Conservation (phyloP, 495 filamentous ascomycete genomes). For the Chaetomium tenue region DNA sequence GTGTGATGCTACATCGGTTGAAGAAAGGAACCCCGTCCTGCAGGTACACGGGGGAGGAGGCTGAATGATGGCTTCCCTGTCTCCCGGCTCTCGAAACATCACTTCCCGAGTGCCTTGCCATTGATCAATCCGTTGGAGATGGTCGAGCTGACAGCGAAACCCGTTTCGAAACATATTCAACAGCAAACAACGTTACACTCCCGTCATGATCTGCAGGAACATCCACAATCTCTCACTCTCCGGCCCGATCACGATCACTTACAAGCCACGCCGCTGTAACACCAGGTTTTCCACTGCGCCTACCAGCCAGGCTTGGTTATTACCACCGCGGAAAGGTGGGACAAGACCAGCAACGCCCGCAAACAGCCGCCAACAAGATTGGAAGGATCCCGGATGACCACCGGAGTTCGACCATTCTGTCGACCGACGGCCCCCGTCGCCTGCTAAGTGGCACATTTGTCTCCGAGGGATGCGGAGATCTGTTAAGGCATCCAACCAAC, state of each 20-base stretch:
- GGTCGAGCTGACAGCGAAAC: not conserved
- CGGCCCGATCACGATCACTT: not conserved
- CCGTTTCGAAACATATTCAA: not conserved
- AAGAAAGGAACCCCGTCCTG: not conserved
- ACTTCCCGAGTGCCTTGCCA: not conserved
- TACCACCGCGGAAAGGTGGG: not conserved
- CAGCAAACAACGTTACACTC: not conserved
- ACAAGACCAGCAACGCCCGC: not conserved
- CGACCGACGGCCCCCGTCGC: slow-evolving; percentile 8
- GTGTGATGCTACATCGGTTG: not conserved
- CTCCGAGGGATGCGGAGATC: too few relatives aligned
- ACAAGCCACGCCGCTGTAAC: not conserved
- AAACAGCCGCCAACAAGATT: not conserved
- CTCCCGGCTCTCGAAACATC: not conserved
- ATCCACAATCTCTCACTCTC: not conserved
- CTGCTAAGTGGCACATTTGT: not conserved
- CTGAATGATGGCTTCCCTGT: not conserved
- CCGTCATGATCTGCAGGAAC: not conserved
- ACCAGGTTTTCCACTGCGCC: not conserved
- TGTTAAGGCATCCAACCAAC: not conserved
- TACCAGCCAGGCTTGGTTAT: not conserved
- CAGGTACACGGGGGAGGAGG: slow-evolving; percentile 2
- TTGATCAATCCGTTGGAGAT: not conserved
- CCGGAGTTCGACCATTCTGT: not conserved
- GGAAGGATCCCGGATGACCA: slow-evolving; percentile 3